phyloP scores from a whole-genome alignment of 192 early-diverging fungal genomes.

The Oehlia diaphana region DNA sequence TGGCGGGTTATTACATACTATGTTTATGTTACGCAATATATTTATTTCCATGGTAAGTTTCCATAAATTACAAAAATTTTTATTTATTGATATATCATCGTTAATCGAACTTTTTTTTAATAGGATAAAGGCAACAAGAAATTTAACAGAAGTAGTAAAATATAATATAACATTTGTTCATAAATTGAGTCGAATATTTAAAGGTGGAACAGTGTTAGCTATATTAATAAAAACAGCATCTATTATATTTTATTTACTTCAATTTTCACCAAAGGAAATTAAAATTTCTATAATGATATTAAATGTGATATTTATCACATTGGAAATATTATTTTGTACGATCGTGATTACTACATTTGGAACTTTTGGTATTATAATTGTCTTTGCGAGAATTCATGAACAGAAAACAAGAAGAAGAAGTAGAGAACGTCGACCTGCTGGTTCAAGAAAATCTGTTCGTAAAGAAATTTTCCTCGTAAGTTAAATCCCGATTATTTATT shows the following conservation, averaged over 20 bases:
- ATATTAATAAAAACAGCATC: background rate
- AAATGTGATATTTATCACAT: background rate
- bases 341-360: too few relatives aligned
- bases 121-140: constrained; percentile 5
- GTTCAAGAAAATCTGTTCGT: background rate
- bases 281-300: background rate
- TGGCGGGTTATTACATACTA: background rate
- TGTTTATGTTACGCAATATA: background rate
- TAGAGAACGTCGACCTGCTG: too few relatives aligned
- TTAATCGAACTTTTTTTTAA: background rate
- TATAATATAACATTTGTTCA: background rate
- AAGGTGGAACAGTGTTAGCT: background rate
- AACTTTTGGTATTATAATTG: background rate
- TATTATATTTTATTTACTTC: background rate
- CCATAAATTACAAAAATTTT: background rate
- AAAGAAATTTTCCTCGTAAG: background rate
- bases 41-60: constrained; percentile 12
- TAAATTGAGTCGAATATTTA: background rate
- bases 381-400: constrained; percentile 1
- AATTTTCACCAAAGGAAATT: too few relatives aligned
- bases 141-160: background rate
- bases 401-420: too few relatives aligned
- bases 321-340: background rate
- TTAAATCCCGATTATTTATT: background rate
- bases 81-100: background rate